phyloP scores from a whole-genome alignment of 1,284 basidiomycete genomes.

The Hypsizygus ulmarius region DNA sequence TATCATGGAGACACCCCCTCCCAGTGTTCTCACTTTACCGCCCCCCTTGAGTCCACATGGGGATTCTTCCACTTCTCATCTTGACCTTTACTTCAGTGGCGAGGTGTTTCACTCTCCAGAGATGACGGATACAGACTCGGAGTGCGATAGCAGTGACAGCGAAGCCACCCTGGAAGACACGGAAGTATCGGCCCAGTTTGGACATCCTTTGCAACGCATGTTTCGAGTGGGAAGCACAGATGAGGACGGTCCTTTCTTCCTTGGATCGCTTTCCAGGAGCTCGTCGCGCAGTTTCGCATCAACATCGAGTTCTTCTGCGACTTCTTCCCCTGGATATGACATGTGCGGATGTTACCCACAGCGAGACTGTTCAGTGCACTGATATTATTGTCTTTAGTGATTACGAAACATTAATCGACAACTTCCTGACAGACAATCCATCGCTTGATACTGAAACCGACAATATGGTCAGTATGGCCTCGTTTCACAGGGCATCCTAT shows the following conservation, averaged over 20 bases:
- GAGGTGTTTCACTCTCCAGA: constrained; percentile 12
- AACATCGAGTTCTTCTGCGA: constrained; percentile 18
- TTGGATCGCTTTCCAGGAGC: constrained; percentile 12
- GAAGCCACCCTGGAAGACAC: constrained; percentile 21
- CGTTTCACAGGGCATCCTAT: background rate
- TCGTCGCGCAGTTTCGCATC: constrained; percentile 15
- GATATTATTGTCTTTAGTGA: constrained; percentile 13
- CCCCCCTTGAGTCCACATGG: background rate
- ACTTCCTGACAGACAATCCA: constrained; percentile 17
- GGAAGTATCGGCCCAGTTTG: constrained; percentile 15
- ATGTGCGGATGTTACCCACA: constrained; percentile 15
- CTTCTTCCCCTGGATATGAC: constrained; percentile 23
- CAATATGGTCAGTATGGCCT: constrained; percentile 15
- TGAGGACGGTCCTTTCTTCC: constrained; percentile 11
- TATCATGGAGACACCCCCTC: constrained; percentile 5
- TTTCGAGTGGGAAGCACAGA: constrained; percentile 15
- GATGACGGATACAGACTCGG: constrained; percentile 22
- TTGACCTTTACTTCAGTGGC: constrained; percentile 10
- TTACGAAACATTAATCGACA: constrained; percentile 24
- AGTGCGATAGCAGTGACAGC: constrained; percentile 18
- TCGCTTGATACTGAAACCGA: constrained; percentile 9
- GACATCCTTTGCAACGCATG: constrained; percentile 23
- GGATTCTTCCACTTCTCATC: background rate
- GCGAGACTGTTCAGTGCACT: background rate
- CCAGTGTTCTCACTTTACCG: background rate